Base-by-base conservation (phyloP, 345 rosid genomes). In the Lepidium africanum region DNA sequence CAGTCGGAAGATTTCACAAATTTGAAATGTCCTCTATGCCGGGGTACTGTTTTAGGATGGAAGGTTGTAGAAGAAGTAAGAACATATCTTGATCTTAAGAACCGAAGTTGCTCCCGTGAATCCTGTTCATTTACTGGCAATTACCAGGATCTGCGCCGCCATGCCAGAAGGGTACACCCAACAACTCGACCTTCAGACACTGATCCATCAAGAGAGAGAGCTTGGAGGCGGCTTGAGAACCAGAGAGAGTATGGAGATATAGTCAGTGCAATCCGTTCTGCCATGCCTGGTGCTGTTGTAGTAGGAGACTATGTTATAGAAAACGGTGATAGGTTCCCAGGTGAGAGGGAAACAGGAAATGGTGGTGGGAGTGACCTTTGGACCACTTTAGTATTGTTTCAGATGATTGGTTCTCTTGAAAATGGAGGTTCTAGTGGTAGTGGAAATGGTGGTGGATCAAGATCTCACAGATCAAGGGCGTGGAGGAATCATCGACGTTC, bases 271-370 rank as follows among this genome's bases (percentile, higher is more conserved):
- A 78, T 90, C 37, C 96, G 81, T 38, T 84, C 98, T 23, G 89
- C 98, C 37, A 86, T 90, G 69, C 98, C 98, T 0, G 97, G 98
- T 65, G 96, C 96, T 69, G 79, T 90, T 48, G 96, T 92, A 2
- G 91, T 92, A 60, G 98, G 97, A 46, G 98, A 93, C 72, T 93
- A 89, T 80, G 98, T 85, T 10, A 84, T 92, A 15, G 98, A 92
- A 73, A 87, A 88, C 75, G 90, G 96, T 40, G 88, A 86, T 59
- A 87, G 92, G 77, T 72, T 82, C 14, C 42, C 88, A 9, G 78
- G 63, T 57, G 91, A 79, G 64, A 86, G 91, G 66, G 96, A 78
- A 54, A 69, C 46, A 25, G 84, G 79, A 40, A 65, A 52, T 21
- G 49, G 66, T 3, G 82, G 83, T 55, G 87, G 87, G 48, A 76